Conservation (phyloP, 176 grass and related monocot genomes). For the Microstegium vimineum region DNA sequence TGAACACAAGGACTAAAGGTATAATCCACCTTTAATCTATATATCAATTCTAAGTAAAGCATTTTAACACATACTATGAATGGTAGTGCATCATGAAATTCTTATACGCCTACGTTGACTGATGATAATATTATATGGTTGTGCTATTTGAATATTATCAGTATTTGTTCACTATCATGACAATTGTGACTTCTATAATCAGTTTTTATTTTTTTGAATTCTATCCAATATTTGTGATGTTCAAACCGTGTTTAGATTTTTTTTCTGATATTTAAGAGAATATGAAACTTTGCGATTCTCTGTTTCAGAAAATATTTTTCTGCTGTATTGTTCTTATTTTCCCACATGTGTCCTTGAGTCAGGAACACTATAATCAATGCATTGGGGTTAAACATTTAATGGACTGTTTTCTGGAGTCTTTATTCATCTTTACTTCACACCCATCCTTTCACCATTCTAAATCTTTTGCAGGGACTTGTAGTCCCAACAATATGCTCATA, state of each 20-base stretch:
- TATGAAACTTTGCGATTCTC: conserved; percentile 14
- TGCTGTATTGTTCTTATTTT: background rate
- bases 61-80: conserved; percentile 5
- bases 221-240: background rate
- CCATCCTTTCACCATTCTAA: conserved; percentile 2
- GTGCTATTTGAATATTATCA: background rate
- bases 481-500: background rate
- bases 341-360: background rate
- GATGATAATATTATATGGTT: background rate
- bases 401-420: background rate
- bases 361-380: background rate
- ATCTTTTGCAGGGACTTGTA: conserved; percentile 9
- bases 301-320: background rate
- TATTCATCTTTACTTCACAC: background rate
- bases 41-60: background rate
- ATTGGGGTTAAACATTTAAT: conserved; percentile 2
- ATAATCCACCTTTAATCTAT: background rate
- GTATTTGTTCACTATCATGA: conserved; percentile 6
- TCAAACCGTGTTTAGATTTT: conserved; percentile 4
- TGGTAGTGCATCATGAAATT: background rate
- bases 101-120: background rate
- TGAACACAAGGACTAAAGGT: background rate
- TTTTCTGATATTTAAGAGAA: background rate
- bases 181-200: background rate
- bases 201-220: conserved; percentile 8